Percentiles rank a stretch among this genome's conserved stretches.
phyloP scores from a whole-genome alignment of 2,329 filamentous ascomycete genomes.

The Fusarium citri region DNA sequence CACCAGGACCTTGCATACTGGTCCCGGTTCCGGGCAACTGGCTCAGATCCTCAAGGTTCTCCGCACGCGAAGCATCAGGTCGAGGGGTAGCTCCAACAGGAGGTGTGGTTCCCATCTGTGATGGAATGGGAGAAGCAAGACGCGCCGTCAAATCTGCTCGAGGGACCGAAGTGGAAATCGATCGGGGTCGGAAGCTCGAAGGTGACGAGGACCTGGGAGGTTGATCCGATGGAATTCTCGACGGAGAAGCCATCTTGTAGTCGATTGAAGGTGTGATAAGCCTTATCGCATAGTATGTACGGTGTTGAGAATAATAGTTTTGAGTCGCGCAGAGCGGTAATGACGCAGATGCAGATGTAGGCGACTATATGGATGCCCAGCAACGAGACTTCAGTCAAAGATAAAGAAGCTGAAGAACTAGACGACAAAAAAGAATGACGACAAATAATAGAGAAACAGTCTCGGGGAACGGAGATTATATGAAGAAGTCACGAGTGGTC shows the following conservation, averaged over 20 bases:
- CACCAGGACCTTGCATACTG: constrained; percentile 78
- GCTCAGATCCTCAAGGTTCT: constrained; percentile 59
- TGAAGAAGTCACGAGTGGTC: constrained; percentile 22
- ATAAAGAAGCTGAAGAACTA: constrained; percentile 17
- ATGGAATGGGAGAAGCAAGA: constrained; percentile 67
- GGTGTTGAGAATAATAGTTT: constrained; percentile 17
- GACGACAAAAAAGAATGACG: constrained; percentile 33
- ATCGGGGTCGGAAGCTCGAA: constrained; percentile 58
- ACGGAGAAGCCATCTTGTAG: constrained; percentile 54
- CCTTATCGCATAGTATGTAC: constrained; percentile 46
- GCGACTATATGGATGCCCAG: constrained; percentile 9
- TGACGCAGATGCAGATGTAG: constrained; percentile 20
- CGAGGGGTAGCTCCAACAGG: constrained; percentile 53
- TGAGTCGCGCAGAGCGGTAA: constrained; percentile 21
- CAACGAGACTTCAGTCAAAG: constrained; percentile 2
- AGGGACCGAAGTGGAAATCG: constrained; percentile 64
- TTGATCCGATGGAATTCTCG: constrained; percentile 53
- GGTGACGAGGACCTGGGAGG: constrained; percentile 61
- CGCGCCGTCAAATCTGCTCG: constrained; percentile 71
- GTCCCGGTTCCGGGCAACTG: constrained; percentile 74
- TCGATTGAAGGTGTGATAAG: constrained; percentile 21
- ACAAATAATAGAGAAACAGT: constrained; percentile 27
- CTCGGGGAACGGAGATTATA: constrained; percentile 24
- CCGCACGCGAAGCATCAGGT: constrained; percentile 38
- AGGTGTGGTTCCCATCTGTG: constrained; percentile 53